Conservation (phyloP, 192 early-diverging fungal species). For the Coemansia sp. region DNA sequence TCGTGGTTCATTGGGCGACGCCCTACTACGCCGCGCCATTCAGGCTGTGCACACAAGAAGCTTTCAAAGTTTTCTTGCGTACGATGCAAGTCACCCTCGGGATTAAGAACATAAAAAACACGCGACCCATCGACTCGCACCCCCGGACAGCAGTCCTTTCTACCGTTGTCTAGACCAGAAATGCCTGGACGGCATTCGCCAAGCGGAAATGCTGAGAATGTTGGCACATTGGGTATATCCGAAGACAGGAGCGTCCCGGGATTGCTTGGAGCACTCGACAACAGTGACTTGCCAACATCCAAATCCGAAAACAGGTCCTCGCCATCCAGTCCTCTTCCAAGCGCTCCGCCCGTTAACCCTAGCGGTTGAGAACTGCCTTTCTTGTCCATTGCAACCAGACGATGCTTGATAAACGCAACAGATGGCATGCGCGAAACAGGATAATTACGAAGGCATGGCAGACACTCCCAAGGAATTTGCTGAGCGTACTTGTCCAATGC, state of each 20-base stretch:
- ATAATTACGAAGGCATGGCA: conserved; percentile 67
- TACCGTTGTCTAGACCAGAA: not conserved
- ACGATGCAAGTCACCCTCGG: conserved; percentile 76
- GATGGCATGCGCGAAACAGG: conserved; percentile 83
- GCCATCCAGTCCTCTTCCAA: not conserved
- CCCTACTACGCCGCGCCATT: conserved; percentile 76
- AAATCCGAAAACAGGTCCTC: not conserved
- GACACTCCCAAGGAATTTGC: conserved; percentile 85
- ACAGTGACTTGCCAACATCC: not conserved
- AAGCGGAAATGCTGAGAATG: not conserved
- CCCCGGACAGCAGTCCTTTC: not conserved
- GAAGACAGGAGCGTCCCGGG: not conserved
- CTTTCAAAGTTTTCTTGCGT: conserved; percentile 79
- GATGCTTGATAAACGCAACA: conserved; percentile 67
- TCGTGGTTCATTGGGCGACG: conserved; percentile 67
- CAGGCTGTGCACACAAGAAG: conserved; percentile 13
- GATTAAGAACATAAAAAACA: conserved; percentile 89
- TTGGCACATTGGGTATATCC: not conserved
- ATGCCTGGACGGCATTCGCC: not conserved
- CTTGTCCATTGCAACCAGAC: conserved; percentile 53
- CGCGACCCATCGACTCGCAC: conserved; percentile 44
- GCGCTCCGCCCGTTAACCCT: not conserved
- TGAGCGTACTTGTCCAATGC: conserved; percentile 85
- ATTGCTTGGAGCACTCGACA: not conserved
- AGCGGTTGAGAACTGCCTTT: no score